Conservation (phyloP, 805 yeast genomes). For the Myxozyma nipponensis region DNA sequence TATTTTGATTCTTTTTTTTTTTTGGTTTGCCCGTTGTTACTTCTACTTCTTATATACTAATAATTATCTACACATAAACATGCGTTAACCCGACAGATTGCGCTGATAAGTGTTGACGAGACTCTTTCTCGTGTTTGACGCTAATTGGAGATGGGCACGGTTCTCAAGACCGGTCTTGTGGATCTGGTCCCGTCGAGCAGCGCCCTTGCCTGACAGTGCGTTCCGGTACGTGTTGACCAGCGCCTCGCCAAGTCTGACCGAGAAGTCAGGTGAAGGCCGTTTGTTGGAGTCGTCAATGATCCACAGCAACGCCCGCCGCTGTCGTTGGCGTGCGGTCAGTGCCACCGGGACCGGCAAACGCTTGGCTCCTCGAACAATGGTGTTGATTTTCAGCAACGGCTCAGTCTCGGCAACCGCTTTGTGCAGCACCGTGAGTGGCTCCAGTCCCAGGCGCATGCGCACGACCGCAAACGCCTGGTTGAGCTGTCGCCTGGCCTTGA, state of each 20-base stretch:
- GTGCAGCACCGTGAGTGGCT: constrained; percentile 75
- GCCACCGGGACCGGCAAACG: constrained; percentile 78
- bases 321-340: constrained; percentile 73
- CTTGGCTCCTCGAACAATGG: constrained; percentile 80
- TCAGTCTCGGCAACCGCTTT: constrained; percentile 75
- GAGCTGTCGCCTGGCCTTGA: constrained; percentile 67
- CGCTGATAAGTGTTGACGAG: constrained; percentile 26
- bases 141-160: constrained; percentile 31
- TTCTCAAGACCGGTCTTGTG: constrained; percentile 85
- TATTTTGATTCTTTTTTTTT: no score
- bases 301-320: constrained; percentile 86
- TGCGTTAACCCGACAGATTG: no score
- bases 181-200: constrained; percentile 71
- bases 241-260: constrained; percentile 91
- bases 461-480: constrained; percentile 76
- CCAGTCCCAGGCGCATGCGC: constrained; percentile 64
- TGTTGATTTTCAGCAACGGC: constrained; percentile 75
- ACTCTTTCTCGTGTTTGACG: constrained; percentile 60
- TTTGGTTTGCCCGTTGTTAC: no score
- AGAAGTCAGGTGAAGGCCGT: constrained; percentile 72
- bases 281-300: constrained; percentile 77
- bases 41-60: no score
- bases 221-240: constrained; percentile 42
- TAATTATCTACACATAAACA: no score
- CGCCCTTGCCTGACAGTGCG: constrained; percentile 10